phyloP scores from a whole-genome alignment of 345 rosid genomes.

The Camelina neglecta region DNA sequence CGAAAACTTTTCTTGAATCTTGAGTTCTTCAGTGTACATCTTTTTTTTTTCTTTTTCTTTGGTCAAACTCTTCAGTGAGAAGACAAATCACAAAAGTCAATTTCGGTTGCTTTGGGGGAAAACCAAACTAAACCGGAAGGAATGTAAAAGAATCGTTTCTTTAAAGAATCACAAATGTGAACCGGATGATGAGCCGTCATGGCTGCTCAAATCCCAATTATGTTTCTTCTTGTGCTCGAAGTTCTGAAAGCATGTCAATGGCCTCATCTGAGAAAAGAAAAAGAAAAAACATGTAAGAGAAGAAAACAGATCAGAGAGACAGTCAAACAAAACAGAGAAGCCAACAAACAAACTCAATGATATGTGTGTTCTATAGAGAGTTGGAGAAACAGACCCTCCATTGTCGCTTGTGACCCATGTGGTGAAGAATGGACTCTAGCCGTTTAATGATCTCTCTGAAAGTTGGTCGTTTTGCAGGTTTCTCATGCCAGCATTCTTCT shows the following conservation, averaged over 20 bases:
- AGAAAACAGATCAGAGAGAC: conserved; percentile 36
- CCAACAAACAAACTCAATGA: conserved; percentile 3
- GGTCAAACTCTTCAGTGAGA: conserved; percentile 6
- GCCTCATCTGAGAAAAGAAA: conserved; percentile 54
- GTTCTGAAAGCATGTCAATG: conserved; percentile 75
- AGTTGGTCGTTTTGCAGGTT: conserved; percentile 77
- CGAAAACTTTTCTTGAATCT: no score
- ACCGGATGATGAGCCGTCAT: conserved; percentile 59
- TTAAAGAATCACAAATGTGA: conserved; percentile 47
- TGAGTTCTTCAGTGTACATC: not conserved
- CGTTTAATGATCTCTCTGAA: conserved; percentile 70
- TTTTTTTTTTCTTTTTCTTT: no score
- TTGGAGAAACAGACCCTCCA: conserved; percentile 68
- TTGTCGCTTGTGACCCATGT: conserved; percentile 62
- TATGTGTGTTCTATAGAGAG: not conserved
- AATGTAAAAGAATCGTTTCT: conserved; percentile 27
- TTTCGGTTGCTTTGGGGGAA: conserved; percentile 5
- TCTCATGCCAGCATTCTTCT: conserved; percentile 88
- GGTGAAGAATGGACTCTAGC: conserved; percentile 62
- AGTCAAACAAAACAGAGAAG: conserved; percentile 18
- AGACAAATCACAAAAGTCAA: conserved; percentile 20
- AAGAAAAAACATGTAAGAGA: conserved; percentile 7
- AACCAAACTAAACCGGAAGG: conserved; percentile 35
- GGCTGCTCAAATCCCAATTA: conserved; percentile 55
- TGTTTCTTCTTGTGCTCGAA: conserved; percentile 76